Base-by-base conservation (phyloP, 139 green algal species). In the Volvox africanus region DNA sequence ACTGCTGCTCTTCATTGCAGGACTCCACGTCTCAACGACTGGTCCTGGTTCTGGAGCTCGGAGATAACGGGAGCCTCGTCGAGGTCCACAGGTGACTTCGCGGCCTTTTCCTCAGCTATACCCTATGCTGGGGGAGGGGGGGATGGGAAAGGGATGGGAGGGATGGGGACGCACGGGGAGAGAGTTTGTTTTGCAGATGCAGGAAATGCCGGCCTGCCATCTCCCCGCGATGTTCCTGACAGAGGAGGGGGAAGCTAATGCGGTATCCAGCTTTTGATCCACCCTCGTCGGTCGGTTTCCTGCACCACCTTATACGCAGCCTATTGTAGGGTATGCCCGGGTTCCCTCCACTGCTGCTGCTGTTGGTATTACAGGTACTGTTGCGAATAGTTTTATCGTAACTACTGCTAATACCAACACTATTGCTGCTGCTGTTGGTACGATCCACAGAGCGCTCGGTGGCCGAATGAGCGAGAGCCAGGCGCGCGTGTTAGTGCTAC, bases 21-120 rank as follows among this genome's bases (percentile, higher is more conserved):
- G 73, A 84, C 18, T n/a, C 20, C 30, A 24, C 35, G 21, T 24
- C 67, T 5, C 30, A 83, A n/a, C 86, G 30, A 1, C 86, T 90
- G 37, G 69, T 90, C 30, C 86, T 90, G 50, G 86, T 90, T 22
- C 32, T 83, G 86, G 86, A 90, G 86, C n/a, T 76, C 30, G 86
- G 69, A 13, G 28, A 12, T 0, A 75, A 76, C 30, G 86, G 86
- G 36, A 75, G 82, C 71, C 86, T 90, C 21, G 30, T 82, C 44
- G 50, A 12, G 2, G 30, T 90, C 71, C 86, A 84, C 50, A 71
- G 44, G 69, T 89, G 67, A 20, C 33, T 44, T 55, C 44, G 44
- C 5, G 5, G 44, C 44, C 44, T 55, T n/a, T n/a, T 55, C 44
- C 44, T 55, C 44, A 55, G 9, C 44, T 55, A 9, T 55, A 9